Conservation (phyloP, 116 monocot genomes). For the Posidonia oceanica region DNA sequence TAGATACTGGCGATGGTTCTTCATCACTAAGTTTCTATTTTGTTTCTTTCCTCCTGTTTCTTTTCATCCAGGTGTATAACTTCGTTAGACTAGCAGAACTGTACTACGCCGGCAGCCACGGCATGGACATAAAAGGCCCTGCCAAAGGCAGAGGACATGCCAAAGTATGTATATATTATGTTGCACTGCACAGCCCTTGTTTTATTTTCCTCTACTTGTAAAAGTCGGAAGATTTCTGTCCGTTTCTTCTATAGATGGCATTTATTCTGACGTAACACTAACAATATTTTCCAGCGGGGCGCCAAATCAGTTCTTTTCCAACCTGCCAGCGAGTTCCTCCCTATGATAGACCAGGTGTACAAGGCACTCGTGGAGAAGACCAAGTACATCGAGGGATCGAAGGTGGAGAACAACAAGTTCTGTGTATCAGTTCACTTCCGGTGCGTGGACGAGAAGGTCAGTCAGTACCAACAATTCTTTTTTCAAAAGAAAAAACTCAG, state of each 20-base stretch:
- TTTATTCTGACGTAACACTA: too few species aligned
- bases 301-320: slow-evolving; percentile 42
- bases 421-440: slow-evolving; percentile 61
- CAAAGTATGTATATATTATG: not conserved
- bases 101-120: slow-evolving; percentile 64
- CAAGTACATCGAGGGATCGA: slow-evolving; percentile 24
- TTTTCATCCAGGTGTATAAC: slow-evolving; percentile 19
- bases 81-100: slow-evolving; percentile 41
- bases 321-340: slow-evolving; percentile 61
- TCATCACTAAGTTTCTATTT: too few species aligned
- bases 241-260: too few species aligned
- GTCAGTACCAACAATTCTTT: slow-evolving; percentile 7
- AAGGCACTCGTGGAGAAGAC: slow-evolving; percentile 34
- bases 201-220: not conserved
- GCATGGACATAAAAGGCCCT: slow-evolving; percentile 55
- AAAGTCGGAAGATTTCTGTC: not conserved
- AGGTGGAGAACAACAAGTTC: slow-evolving; percentile 67
- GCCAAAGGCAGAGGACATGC: slow-evolving; percentile 11
- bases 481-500: not conserved
- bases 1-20: not conserved
- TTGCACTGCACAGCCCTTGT: too few species aligned
- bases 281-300: slow-evolving; percentile 2
- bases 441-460: slow-evolving; percentile 57
- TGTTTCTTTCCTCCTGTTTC: too few species aligned
- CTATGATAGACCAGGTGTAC: slow-evolving; percentile 66